Evolutionary conservation across 2,329 filamentous ascomycete species (phyloP).

Genomic region (Coniella lustricola): DNA sequence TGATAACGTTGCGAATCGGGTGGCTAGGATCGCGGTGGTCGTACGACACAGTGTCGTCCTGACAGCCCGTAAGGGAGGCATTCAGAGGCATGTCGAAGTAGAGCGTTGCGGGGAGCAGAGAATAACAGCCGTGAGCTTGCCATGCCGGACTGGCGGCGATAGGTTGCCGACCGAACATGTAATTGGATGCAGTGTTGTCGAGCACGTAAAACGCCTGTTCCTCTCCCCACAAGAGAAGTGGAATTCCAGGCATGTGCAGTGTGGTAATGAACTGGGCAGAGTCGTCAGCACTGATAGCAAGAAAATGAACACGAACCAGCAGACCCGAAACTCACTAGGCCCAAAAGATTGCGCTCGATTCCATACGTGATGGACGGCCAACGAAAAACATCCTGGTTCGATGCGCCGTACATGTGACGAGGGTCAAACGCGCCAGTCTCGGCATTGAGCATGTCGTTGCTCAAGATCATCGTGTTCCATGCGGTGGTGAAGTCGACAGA

Average conservation of each 20-base stretch:
- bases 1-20: slow-evolving; percentile 53
- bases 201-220: slow-evolving; percentile 59
- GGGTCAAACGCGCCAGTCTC: slow-evolving; percentile 56
- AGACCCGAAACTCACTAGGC: slow-evolving; percentile 15
- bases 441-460: slow-evolving; percentile 53
- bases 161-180: slow-evolving; percentile 57
- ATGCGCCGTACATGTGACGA: slow-evolving; percentile 56
- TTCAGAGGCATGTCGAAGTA: slow-evolving; percentile 53
- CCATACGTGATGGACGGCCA: slow-evolving; percentile 55
- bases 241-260: slow-evolving; percentile 29
- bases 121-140: slow-evolving; percentile 59
- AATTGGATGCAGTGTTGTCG: slow-evolving; percentile 58
- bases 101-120: slow-evolving; percentile 46
- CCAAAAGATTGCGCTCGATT: slow-evolving; percentile 49
- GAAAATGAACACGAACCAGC: too few relatives aligned
- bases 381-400: slow-evolving; percentile 60
- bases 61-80: slow-evolving; percentile 45
- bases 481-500: slow-evolving; percentile 35
- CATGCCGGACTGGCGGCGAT: slow-evolving; percentile 56
- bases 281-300: neutral
- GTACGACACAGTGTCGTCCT: slow-evolving; percentile 45
- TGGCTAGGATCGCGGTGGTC: slow-evolving; percentile 59
- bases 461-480: slow-evolving; percentile 50
- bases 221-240: slow-evolving; percentile 53
- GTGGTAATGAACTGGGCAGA: slow-evolving; percentile 48